Evolutionary conservation across 2,329 filamentous ascomycete genomes (phyloP).

Genomic region (Cladophialophora yegresii): DNA sequence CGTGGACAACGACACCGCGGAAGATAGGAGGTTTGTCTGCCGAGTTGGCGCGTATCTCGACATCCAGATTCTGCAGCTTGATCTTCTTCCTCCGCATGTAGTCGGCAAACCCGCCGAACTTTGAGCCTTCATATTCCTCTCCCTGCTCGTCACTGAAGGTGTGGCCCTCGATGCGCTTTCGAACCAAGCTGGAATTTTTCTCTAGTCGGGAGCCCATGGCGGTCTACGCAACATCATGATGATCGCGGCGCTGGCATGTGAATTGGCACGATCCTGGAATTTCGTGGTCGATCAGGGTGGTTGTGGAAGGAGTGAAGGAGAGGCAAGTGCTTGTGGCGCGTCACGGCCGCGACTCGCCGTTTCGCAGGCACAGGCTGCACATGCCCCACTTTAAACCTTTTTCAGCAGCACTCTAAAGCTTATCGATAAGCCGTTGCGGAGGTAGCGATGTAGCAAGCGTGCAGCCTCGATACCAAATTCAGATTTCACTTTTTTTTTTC

Average conservation of each 20-base stretch:
- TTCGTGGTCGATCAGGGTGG: background rate
- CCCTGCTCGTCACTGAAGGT: conserved; percentile 78
- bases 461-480: background rate
- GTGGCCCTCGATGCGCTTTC: conserved; percentile 67
- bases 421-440: conserved; percentile 21
- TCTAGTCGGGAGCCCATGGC: conserved; percentile 65
- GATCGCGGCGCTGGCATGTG: conserved; percentile 21
- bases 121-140: conserved; percentile 85
- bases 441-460: conserved; percentile 20
- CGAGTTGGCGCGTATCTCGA: conserved; percentile 70
- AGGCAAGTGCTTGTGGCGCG: background rate
- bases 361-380: background rate
- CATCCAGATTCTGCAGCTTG: conserved; percentile 93
- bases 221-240: conserved; percentile 31
- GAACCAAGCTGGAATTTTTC: conserved; percentile 59
- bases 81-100: conserved; percentile 96
- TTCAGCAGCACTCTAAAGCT: conserved; percentile 3
- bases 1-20: conserved; percentile 83
- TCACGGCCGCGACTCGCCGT: background rate
- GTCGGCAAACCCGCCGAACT: conserved; percentile 84
- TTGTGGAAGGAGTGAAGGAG: background rate
- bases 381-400: background rate
- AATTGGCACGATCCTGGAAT: background rate
- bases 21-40: conserved; percentile 79
- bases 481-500: background rate